Base-by-base conservation (phyloP, 2,329 filamentous ascomycete species). In the Exophiala xenobiotica region DNA sequence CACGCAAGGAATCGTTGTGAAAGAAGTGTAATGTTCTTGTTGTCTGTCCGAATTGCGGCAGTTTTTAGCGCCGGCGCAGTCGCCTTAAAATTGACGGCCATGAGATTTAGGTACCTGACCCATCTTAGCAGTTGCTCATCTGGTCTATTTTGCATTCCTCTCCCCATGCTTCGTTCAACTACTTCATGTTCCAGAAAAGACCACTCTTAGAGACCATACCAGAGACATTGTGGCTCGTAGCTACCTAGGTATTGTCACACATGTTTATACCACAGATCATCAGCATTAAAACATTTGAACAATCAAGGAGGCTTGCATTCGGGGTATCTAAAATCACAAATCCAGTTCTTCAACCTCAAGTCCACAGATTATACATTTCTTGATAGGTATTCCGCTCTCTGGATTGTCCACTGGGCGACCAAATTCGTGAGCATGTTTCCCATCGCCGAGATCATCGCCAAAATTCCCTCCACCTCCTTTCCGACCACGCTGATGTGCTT, bases 381-480 rank as follows among this genome's bases (percentile, higher is more conserved):
- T 96, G 48, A 89, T 82, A 33, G 81, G 68, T 8, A 76, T 72
- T 0, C 74, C 61, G 1, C 79, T 83, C 58, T 81, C 78, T 1
- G 77, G 74, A 62, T 84, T 77, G 53, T 82, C 73, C 7, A 83
- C 73, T 9, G 76, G 68, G 41, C 79, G 69, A 4, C 82, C 82
- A 81, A 93, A 99, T 67, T 95, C 87, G 73, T 99, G 93, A 46
- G 90, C 86, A 75, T 99, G 93, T 63, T 81, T 87, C 12, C 78
- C 78, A 39, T 74, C 77, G 3, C 79, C 81, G 19, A 96, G 78
- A 45, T 79, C 78, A 68, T 96, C 89, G 0, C 92, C 90, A 73
- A 96, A 96, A 52, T 72, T 70, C 0, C 74, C 76, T 4, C 68
- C 69, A 12, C 70, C 72, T 0, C 71, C 70, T 12, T 78, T 77